Evolutionary conservation across 2,329 filamentous ascomycete species (phyloP), one percentile per base, ranked within the genome.

Genomic region (Arthrobotrys sinensis): DNA sequence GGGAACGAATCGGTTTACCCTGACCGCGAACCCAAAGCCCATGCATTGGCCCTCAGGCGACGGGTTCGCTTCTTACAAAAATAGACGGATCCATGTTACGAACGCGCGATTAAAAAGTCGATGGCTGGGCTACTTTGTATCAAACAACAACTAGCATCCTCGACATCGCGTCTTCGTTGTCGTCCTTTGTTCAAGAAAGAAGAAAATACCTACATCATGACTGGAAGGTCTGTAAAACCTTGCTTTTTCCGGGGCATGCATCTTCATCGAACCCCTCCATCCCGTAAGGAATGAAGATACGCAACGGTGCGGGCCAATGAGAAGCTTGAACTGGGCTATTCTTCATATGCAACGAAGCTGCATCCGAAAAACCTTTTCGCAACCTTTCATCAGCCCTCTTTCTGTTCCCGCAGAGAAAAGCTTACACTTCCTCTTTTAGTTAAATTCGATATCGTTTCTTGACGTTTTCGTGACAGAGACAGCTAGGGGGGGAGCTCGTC

Each of bases 71-170:
- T 69, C 43, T 24, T 40, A 43, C 73, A 77, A 77, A 77, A 77
- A 77, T 77, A 77, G 71, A 77, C 66, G 57, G 45, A 50, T 52
- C 46, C 66, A 66, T 67, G 70, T 68, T 63, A 68, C 45, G 70
- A 75, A 75, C 70, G 63, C 72, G 72, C 73, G 73, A 77, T 71
- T 60, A 60, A 60, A 77, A 77, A 77, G 66, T 57, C 66, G 73
- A 77, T 77, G 73, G 73, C 73, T 77, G 73, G 73, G 66, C 16
- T 28, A 60, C 55, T 60, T 60, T 60, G 11, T 43, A 60, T 60
- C 55, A 60, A 64, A 53, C 46, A 64, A 53, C 46, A 57, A 36
- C 36, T 46, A 46, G 36, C 46, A 43, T 50, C 45, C 66, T 38
- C 28, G 24, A 45, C 34, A 63, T 64, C 72, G 55, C 72, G 72